Evolutionary conservation across 208 protist genomes (phyloP).

Genomic region (Wallacemonas rigidus): DNA sequence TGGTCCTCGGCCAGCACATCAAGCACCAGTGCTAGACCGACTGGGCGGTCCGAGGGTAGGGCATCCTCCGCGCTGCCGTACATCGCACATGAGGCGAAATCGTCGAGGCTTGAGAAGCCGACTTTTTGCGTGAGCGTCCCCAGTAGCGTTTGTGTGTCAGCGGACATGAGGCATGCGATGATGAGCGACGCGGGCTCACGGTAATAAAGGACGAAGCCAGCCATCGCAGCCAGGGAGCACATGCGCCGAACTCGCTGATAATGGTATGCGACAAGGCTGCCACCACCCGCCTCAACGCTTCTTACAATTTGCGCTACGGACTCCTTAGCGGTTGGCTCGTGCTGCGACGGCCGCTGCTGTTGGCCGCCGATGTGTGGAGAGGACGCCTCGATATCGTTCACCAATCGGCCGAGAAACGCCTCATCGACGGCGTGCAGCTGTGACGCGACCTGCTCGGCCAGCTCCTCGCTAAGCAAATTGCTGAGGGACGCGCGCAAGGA

Average conservation of each 20-base stretch:
- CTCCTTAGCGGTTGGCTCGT: background rate
- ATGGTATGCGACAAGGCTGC: background rate
- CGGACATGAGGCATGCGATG: conserved; percentile 1
- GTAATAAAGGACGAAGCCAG: background rate
- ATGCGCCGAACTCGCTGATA: background rate
- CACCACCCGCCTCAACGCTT: background rate
- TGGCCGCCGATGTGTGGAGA: background rate
- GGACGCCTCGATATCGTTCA: conserved; percentile 20
- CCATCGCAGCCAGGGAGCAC: background rate
- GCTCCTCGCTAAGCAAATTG: conserved; percentile 26
- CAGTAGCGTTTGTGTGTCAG: background rate
- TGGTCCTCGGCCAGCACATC: conserved; percentile 49
- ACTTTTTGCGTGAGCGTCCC: conserved; percentile 6
- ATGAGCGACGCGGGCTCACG: background rate
- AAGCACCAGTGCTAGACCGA: conserved; percentile 46
- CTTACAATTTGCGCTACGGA: conserved; percentile 1
- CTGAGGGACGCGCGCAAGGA: conserved; percentile 9
- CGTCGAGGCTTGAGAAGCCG: conserved; percentile 24
- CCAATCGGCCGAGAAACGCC: conserved; percentile 48
- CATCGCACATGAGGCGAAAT: conserved; percentile 5
- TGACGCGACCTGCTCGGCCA: conserved; percentile 24
- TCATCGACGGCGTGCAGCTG: conserved; percentile 53
- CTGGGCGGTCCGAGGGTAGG: conserved; percentile 32
- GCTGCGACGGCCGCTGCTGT: background rate
- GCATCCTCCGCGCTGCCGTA: conserved; percentile 24